A percentile compares a stretch with the other conserved stretches of the same genome.
Evolutionary conservation across 1,284 basidiomycete genomes (phyloP).

Genomic region (Cryptococcus sp.): DNA sequence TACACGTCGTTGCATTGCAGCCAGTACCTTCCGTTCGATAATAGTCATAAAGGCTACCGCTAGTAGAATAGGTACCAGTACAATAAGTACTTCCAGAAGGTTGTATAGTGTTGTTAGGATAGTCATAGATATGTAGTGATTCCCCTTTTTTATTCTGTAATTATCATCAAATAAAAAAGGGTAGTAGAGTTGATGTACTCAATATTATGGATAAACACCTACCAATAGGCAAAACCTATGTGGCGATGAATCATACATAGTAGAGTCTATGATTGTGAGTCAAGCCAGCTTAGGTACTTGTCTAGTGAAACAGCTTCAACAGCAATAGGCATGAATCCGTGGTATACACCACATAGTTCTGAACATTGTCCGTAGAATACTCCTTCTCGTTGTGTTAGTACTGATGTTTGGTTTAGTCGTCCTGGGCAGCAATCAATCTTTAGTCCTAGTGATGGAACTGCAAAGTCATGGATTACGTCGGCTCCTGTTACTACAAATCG

Average conservation of each 20-base stretch:
- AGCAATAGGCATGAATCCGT: slow-evolving; percentile 48
- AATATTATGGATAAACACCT: no score
- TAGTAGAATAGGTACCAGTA: slow-evolving; percentile 50
- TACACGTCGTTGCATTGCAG: slow-evolving; percentile 47
- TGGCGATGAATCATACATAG: no score
- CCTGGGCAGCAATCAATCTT: slow-evolving; percentile 52
- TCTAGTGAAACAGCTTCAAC: slow-evolving; percentile 31
- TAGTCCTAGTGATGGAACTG: slow-evolving; percentile 48
- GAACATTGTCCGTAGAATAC: slow-evolving; percentile 47
- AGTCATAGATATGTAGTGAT: slow-evolving; percentile 3
- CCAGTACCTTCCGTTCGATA: slow-evolving; percentile 49
- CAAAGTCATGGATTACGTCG: slow-evolving; percentile 53
- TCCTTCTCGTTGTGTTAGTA: slow-evolving; percentile 38
- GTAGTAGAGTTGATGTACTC: no score
- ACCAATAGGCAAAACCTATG: no score
- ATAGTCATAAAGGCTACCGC: slow-evolving; percentile 50
- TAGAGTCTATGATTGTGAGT: slow-evolving; percentile 22
- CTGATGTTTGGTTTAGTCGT: slow-evolving; percentile 43
- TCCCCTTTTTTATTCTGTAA: no score
- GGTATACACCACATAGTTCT: slow-evolving; percentile 50
- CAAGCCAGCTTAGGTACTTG: slow-evolving; percentile 31
- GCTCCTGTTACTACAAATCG: slow-evolving; percentile 49
- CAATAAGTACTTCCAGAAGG: slow-evolving; percentile 47
- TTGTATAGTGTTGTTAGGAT: slow-evolving; percentile 46
- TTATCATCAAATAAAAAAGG: no score